Percentiles rank a stretch among this genome's conserved stretches.
These are phyloP conservation scores for Ceraceosorus guamensis DNA, from an alignment of 1,284 basidiomycete genomes.

Conservation along the genomic window DNA sequence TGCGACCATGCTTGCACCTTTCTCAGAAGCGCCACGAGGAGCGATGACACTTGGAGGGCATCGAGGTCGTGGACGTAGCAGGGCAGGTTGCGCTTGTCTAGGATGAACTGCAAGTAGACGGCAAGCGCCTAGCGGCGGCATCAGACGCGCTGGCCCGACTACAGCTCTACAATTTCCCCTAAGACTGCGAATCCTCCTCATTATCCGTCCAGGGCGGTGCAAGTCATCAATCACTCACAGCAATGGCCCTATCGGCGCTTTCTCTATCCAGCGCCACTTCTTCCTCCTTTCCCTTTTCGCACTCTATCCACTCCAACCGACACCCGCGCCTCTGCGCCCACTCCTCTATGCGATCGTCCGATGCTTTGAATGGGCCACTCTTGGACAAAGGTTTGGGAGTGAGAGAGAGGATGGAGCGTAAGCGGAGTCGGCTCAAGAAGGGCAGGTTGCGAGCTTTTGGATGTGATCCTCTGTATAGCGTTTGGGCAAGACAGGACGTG, in stretches of 20 bases:
- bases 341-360: constrained; percentile 19
- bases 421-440: constrained; percentile 37
- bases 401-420: constrained; percentile 40
- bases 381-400: constrained; percentile 42
- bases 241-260: constrained; percentile 34
- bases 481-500: constrained; percentile 13
- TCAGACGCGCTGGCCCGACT: not conserved
- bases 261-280: constrained; percentile 37
- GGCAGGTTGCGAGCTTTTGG: constrained; percentile 38
- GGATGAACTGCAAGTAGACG: constrained; percentile 13
- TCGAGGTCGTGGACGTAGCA: constrained; percentile 46
- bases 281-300: constrained; percentile 45
- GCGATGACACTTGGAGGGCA: constrained; percentile 38
- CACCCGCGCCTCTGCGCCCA: constrained; percentile 25
- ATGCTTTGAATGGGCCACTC: too few relatives aligned
- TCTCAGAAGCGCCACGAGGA: constrained; percentile 38
- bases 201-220: not conserved
- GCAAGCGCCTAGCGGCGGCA: not conserved
- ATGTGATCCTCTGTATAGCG: constrained; percentile 43
- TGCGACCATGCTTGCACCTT: constrained; percentile 42
- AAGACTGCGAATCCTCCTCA: not conserved
- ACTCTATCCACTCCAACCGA: constrained; percentile 32
- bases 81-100: constrained; percentile 35
- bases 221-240: constrained; percentile 1
- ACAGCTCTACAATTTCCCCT: not conserved